phyloP scores from a whole-genome alignment of 495 filamentous ascomycete genomes.

The Neurospora tetraspora region DNA sequence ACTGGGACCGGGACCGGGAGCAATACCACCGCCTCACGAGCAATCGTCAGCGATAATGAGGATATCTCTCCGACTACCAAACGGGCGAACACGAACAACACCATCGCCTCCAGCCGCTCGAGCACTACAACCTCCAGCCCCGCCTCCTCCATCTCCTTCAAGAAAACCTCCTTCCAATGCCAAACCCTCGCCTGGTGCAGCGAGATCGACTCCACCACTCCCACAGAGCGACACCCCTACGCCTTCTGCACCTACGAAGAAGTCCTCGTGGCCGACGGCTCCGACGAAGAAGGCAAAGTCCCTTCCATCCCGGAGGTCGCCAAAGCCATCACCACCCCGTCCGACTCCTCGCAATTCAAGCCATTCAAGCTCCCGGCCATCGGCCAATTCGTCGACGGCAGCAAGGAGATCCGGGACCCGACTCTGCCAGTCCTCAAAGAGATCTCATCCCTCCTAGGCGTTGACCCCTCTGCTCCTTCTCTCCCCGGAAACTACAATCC shows the following conservation, averaged over 20 bases:
- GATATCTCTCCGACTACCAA: background rate
- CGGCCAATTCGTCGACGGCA: constrained; percentile 25
- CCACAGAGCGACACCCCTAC: constrained; percentile 15
- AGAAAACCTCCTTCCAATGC: constrained; percentile 19
- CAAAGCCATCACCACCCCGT: constrained; percentile 24
- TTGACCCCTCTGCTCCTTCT: background rate
- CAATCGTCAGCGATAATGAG: background rate
- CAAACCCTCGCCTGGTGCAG: constrained; percentile 25
- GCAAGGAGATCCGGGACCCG: constrained; percentile 24
- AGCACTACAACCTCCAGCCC: constrained; percentile 1
- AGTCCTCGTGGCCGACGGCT: constrained; percentile 4
- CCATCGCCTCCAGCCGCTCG: background rate
- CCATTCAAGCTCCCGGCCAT: constrained; percentile 22
- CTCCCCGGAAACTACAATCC: constrained; percentile 2
- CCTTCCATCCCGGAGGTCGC: constrained; percentile 24
- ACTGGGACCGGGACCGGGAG: background rate
- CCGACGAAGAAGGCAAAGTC: constrained; percentile 3
- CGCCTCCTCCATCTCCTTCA: constrained; percentile 12
- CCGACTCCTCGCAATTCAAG: constrained; percentile 18
- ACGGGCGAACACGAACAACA: background rate
- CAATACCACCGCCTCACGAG: background rate
- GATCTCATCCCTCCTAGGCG: constrained; percentile 15
- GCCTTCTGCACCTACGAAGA: constrained; percentile 26
- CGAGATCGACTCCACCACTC: constrained; percentile 15
- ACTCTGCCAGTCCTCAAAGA: constrained; percentile 22